Conservation (phyloP, 1,284 basidiomycete species). For the Ceratobasidium sp. region DNA sequence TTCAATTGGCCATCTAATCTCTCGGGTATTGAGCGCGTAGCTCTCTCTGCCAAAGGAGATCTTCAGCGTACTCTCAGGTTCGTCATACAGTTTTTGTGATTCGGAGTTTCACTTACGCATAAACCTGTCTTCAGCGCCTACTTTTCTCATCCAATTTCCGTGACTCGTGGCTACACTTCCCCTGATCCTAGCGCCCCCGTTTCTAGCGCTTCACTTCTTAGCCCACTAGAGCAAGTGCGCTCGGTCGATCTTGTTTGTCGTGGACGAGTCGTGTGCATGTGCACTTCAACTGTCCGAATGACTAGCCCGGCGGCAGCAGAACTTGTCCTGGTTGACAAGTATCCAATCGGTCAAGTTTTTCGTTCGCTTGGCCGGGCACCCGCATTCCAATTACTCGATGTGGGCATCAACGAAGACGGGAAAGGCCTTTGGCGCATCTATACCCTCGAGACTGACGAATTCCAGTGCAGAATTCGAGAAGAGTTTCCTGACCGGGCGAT, state of each 20-base stretch:
- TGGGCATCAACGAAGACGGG: slow-evolving; percentile 46
- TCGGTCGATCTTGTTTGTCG: slow-evolving; percentile 68
- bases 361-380: slow-evolving; percentile 57
- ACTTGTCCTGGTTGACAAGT: slow-evolving; percentile 70
- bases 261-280: slow-evolving; percentile 38
- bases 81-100: background rate
- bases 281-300: slow-evolving; percentile 39
- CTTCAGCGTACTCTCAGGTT: slow-evolving; percentile 70
- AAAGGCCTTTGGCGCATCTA: slow-evolving; percentile 51
- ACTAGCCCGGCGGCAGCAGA: slow-evolving; percentile 48
- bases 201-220: slow-evolving; percentile 55
- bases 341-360: slow-evolving; percentile 73
- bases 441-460: slow-evolving; percentile 60
- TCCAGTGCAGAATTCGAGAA: slow-evolving; percentile 70
- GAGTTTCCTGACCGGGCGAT: slow-evolving; percentile 70
- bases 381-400: slow-evolving; percentile 62
- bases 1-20: slow-evolving; percentile 58
- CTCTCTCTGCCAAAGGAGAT: slow-evolving; percentile 69
- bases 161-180: slow-evolving; percentile 63
- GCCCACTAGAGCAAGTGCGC: slow-evolving; percentile 66
- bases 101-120: background rate
- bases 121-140: slow-evolving; percentile 57
- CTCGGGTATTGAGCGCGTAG: slow-evolving; percentile 68
- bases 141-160: slow-evolving; percentile 65
- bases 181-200: slow-evolving; percentile 47